phyloP scores from a whole-genome alignment of 23 red algal species.

The Gracilaria domingensis region DNA sequence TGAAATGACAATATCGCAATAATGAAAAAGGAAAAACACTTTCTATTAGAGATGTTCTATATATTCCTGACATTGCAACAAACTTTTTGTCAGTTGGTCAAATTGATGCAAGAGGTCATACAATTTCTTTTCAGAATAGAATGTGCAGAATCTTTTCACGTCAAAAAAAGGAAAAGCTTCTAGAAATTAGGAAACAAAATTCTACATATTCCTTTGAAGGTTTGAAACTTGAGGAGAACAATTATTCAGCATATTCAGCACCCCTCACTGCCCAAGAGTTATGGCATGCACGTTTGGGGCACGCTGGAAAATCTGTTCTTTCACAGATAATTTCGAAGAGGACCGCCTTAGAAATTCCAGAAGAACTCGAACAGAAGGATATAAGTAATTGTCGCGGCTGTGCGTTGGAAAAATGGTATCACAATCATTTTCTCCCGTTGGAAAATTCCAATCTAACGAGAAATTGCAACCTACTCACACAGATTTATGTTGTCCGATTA shows the following conservation, averaged over 20 bases:
- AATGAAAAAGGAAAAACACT: neutral
- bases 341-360: neutral
- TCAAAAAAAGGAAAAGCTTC: too few species aligned
- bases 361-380: too few species aligned
- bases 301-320: constrained; percentile 1
- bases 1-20: neutral
- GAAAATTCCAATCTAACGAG: constrained; percentile 7
- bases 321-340: neutral
- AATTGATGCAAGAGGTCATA: neutral
- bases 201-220: constrained; percentile 9
- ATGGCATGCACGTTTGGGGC: neutral
- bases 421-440: neutral
- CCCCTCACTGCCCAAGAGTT: neutral
- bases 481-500: too few species aligned
- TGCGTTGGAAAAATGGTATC: neutral
- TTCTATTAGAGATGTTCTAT: neutral
- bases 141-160: neutral
- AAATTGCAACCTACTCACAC: too few species aligned
- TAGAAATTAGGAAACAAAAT: neutral
- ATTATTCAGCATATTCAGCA: constrained; percentile 5
- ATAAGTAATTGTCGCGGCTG: too few species aligned
- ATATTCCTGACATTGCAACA: neutral
- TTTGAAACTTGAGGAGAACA: neutral
- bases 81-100: neutral
- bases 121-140: neutral